phyloP scores from a whole-genome alignment of 2,329 filamentous ascomycete genomes.

The Tolypocladium cylindrosporum region DNA sequence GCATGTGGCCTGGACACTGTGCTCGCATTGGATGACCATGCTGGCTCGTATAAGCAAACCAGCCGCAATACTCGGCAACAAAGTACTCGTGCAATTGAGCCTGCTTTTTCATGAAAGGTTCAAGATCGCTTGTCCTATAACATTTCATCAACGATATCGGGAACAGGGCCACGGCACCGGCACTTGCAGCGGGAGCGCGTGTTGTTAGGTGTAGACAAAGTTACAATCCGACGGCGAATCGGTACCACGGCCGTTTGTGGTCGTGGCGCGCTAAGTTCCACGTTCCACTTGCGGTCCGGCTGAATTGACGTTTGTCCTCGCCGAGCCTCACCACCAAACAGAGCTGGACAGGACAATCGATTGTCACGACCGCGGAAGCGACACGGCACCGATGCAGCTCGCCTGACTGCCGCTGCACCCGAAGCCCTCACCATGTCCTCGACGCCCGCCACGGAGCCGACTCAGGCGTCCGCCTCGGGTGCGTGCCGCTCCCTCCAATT shows the following conservation, averaged over 20 bases:
- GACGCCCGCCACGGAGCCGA: slow-evolving; percentile 22
- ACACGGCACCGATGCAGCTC: background rate
- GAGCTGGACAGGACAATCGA: background rate
- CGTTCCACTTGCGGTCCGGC: background rate
- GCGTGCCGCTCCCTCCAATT: slow-evolving; percentile 11
- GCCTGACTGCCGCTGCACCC: background rate
- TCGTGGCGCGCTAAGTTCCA: background rate
- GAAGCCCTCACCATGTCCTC: slow-evolving; percentile 27
- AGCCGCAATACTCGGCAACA: background rate
- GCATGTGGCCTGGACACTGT: background rate
- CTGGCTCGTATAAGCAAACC: background rate
- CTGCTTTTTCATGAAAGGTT: too few relatives aligned
- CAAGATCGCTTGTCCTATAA: too few relatives aligned
- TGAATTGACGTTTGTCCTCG: background rate
- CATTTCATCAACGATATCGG: too few relatives aligned
- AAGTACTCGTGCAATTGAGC: background rate
- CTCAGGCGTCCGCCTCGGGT: slow-evolving; percentile 25
- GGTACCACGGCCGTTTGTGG: background rate
- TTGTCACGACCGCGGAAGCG: background rate
- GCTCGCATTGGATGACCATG: background rate
- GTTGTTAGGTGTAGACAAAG: background rate
- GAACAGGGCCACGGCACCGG: background rate
- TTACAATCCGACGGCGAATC: background rate
- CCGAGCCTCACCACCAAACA: background rate
- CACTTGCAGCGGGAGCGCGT: background rate